Evolutionary conservation across 768 basidiomycete species (phyloP).

Genomic region (Galerina marginata): DNA sequence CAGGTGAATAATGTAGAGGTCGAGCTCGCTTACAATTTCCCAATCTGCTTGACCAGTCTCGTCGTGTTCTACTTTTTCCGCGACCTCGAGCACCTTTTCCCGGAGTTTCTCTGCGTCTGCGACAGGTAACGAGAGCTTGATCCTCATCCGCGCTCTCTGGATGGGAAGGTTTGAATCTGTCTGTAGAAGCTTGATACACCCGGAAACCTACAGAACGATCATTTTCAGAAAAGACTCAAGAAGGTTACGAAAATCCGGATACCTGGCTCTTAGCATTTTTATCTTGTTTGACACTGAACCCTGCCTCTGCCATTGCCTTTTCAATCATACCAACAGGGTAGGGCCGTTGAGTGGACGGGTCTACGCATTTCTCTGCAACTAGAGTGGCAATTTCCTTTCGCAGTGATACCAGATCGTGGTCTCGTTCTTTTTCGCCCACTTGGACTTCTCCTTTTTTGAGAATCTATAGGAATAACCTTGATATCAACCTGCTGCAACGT

Average conservation of each 20-base stretch:
- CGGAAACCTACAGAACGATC: constrained; percentile 68
- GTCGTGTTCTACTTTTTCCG: constrained; percentile 85
- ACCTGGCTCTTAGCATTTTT: constrained; percentile 97
- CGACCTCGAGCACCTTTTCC: constrained; percentile 71
- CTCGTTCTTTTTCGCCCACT: constrained; percentile 95
- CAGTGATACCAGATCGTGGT: constrained; percentile 83
- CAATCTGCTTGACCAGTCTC: constrained; percentile 77
- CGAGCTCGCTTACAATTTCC: constrained; percentile 72
- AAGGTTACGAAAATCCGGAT: constrained; percentile 12
- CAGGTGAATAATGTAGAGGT: neutral
- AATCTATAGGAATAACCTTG: constrained; percentile 56
- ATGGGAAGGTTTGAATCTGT: constrained; percentile 87
- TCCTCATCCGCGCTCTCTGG: constrained; percentile 90
- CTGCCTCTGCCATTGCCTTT: constrained; percentile 95
- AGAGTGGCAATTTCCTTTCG: constrained; percentile 91
- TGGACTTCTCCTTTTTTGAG: constrained; percentile 96
- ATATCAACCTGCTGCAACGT: neutral
- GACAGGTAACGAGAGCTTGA: constrained; percentile 78
- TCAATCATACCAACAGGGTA: constrained; percentile 97
- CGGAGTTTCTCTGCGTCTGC: constrained; percentile 70
- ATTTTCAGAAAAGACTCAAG: neutral
- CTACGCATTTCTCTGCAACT: constrained; percentile 95
- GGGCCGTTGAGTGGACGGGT: constrained; percentile 86
- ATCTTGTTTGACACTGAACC: constrained; percentile 86
- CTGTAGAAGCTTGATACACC: constrained; percentile 86